phyloP scores from a whole-genome alignment of 345 rosid species.

The Geranium rotundifolium region DNA sequence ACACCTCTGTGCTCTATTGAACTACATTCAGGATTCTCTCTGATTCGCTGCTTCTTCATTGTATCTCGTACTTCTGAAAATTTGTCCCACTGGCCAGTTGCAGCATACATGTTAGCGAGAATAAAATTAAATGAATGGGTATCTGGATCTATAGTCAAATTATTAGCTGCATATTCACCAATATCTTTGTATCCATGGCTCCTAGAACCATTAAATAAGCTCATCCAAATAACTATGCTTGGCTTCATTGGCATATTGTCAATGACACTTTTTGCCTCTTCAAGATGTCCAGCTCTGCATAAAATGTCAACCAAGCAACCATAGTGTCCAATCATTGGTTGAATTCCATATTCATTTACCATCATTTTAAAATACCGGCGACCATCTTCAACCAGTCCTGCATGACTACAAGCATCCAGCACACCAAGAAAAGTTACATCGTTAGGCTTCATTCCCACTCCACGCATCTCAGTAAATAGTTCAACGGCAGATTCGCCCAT shows the following conservation, averaged over 20 bases:
- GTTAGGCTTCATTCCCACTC: conserved; percentile 30
- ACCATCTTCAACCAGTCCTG: conserved; percentile 55
- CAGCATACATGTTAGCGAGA: conserved; percentile 54
- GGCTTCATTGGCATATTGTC: conserved; percentile 49
- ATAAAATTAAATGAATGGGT: conserved; percentile 41
- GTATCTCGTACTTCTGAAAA: conserved; percentile 39
- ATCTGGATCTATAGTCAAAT: conserved; percentile 39
- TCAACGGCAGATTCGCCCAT: conserved; percentile 37
- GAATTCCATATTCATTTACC: conserved; percentile 34
- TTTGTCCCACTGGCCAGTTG: conserved; percentile 44
- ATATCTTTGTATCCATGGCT: conserved; percentile 28
- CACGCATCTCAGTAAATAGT: conserved; percentile 35
- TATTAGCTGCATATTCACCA: conserved; percentile 50
- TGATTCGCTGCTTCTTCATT: conserved; percentile 37
- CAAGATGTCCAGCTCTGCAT: conserved; percentile 45
- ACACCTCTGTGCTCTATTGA: conserved; percentile 30
- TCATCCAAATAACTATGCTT: conserved; percentile 51
- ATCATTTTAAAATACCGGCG: conserved; percentile 38
- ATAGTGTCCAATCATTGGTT: conserved; percentile 47
- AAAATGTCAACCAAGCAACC: conserved; percentile 54
- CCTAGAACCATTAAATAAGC: conserved; percentile 46
- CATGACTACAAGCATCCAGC: conserved; percentile 61
- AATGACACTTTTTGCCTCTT: conserved; percentile 42
- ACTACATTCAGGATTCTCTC: conserved; percentile 40
- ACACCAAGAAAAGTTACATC: conserved; percentile 55